Evolutionary conservation across 176 grass and related monocot species (phyloP), one percentile per base, ranked within the genome.

Genomic region (Paspalum notatum): DNA sequence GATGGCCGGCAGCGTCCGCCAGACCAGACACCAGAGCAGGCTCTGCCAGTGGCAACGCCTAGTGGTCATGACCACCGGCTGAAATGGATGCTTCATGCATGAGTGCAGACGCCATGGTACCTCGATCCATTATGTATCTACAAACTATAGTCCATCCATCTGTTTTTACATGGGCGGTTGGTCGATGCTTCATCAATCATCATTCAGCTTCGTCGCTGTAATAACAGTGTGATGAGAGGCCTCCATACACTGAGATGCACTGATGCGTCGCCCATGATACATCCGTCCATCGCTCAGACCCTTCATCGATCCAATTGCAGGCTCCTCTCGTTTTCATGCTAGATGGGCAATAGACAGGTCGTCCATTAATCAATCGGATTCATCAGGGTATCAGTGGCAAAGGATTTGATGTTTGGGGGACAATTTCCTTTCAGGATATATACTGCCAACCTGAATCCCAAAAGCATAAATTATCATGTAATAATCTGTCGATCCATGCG

Each of bases 21-120:
- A 15, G 25, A 66, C 24, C 58, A 39, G 3, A 47, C 45, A n/a
- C 16, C 82, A 67, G 50, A 10, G 37, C 55, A 24, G 20, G 11
- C 17, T 78, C 41, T 52, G 75, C 48, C 12, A 64, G 22, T 50
- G 51, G 39, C 61, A 42, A 43, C 45, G 61, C 14, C 69, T 38
- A 72, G 49, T 53, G 25, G 21, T 5, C 21, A 79, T 52, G 46
- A 24, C 47, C 18, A 54, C 47, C 32, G 44, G 63, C 47, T 68
- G 49, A 79, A 79, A 80, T 17, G 48, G 61, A 79, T 66, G 61
- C 46, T 58, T 58, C 55, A 24, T 20, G 39, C 64, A 67, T 44
- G 38, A 41, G 27, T 41, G 62, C 62, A 66, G 37, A 20, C 3
- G 16, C 37, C 15, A 16, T 8, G 11, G 3, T 66, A 37, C 16